Evolutionary conservation across 2,329 filamentous ascomycete genomes (phyloP).

Genomic region (Nannizziopsis barbatae): DNA sequence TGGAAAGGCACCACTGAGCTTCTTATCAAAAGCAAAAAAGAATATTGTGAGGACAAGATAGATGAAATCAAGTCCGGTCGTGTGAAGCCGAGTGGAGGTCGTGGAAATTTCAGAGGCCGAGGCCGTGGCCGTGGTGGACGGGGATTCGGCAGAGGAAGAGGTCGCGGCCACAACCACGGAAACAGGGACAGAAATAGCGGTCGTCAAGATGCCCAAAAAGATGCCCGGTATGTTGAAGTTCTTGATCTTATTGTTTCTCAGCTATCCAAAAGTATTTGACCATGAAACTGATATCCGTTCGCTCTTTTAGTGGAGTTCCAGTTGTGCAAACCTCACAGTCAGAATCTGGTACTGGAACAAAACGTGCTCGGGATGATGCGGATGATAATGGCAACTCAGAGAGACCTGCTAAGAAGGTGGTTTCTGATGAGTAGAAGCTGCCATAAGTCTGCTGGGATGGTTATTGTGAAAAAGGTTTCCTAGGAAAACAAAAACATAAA

Average conservation of each 20-base stretch:
- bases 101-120: slow-evolving; percentile 38
- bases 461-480: neutral
- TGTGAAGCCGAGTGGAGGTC: slow-evolving; percentile 46
- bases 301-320: slow-evolving; percentile 32
- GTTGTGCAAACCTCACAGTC: slow-evolving; percentile 26
- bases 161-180: slow-evolving; percentile 20
- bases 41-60: slow-evolving; percentile 70
- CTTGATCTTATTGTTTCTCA: neutral
- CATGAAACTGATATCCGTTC: slow-evolving; percentile 6
- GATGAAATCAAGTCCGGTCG: slow-evolving; percentile 60
- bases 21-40: slow-evolving; percentile 74
- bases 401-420: slow-evolving; percentile 39
- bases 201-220: slow-evolving; percentile 29
- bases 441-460: neutral
- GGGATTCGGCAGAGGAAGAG: slow-evolving; percentile 28
- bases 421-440: slow-evolving; percentile 30
- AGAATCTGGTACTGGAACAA: slow-evolving; percentile 26
- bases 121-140: slow-evolving; percentile 30
- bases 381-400: slow-evolving; percentile 19
- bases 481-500: neutral
- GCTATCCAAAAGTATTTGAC: neutral
- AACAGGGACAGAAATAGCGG: slow-evolving; percentile 17
- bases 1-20: slow-evolving; percentile 67
- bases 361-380: slow-evolving; percentile 37
- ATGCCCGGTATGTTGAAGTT: slow-evolving; percentile 30